phyloP scores from a whole-genome alignment of 2,329 filamentous ascomycete genomes.

The Aspergillus arachidicola region DNA sequence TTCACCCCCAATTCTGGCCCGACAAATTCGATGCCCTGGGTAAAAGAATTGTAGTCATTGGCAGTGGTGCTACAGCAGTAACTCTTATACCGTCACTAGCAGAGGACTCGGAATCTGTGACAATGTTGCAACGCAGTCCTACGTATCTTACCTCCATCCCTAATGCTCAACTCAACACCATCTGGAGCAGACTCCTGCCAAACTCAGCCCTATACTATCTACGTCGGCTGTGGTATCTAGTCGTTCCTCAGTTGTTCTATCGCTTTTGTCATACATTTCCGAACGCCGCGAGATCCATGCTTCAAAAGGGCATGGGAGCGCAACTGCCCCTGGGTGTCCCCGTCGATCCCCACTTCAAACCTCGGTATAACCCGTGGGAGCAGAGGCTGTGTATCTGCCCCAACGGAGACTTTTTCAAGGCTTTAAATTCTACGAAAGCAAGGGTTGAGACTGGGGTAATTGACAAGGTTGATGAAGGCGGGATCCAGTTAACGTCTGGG shows the following conservation, averaged over 20 bases:
- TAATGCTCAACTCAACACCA: slow-evolving; percentile 17
- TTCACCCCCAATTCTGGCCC: slow-evolving; percentile 77
- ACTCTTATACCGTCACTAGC: slow-evolving; percentile 72
- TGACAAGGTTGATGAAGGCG: slow-evolving; percentile 45
- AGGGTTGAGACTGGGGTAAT: slow-evolving; percentile 49
- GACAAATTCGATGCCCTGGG: slow-evolving; percentile 62
- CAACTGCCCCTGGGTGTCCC: slow-evolving; percentile 49
- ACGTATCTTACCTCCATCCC: slow-evolving; percentile 63
- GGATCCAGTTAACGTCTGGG: slow-evolving; percentile 48
- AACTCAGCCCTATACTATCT: background rate
- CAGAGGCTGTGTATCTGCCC: slow-evolving; percentile 70
- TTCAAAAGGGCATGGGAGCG: slow-evolving; percentile 44
- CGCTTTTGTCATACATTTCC: slow-evolving; percentile 56
- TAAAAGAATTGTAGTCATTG: slow-evolving; percentile 71
- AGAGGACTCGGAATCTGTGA: slow-evolving; percentile 62
- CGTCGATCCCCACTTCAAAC: slow-evolving; percentile 59
- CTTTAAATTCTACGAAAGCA: slow-evolving; percentile 36
- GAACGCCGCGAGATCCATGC: slow-evolving; percentile 42
- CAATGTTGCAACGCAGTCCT: slow-evolving; percentile 77
- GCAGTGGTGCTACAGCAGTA: slow-evolving; percentile 75
- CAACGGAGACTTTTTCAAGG: slow-evolving; percentile 57
- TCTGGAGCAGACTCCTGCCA: background rate
- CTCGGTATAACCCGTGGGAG: slow-evolving; percentile 65
- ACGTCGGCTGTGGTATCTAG: slow-evolving; percentile 26
- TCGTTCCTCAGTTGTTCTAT: slow-evolving; percentile 49